Evolutionary conservation across 2,329 filamentous ascomycete genomes (phyloP).

Genomic region (Plenodomus biglobosus): DNA sequence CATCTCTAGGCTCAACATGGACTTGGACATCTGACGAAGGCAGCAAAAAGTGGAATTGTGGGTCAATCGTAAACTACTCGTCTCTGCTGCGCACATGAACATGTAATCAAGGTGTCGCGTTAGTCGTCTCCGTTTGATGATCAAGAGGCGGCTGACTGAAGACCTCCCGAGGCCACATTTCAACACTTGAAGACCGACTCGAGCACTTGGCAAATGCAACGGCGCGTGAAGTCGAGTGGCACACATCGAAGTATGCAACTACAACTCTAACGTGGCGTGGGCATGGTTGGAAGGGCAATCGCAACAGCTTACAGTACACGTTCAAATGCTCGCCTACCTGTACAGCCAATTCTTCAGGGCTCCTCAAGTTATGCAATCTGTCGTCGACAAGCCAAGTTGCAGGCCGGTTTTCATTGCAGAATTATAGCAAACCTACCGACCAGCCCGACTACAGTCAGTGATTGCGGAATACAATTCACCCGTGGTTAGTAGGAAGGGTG

Average conservation of each 20-base stretch:
- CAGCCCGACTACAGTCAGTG: neutral
- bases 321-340: neutral
- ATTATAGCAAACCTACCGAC: neutral
- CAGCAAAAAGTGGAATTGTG: no score
- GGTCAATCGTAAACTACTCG: no score
- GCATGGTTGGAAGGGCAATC: no score
- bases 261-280: no score
- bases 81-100: no score
- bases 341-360: neutral
- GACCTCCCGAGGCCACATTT: neutral
- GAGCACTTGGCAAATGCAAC: neutral
- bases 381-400: neutral
- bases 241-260: neutral
- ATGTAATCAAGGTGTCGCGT: no score
- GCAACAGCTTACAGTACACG: neutral
- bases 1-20: no score
- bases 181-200: neutral
- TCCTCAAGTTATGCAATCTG: neutral
- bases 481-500: neutral
- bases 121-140: neutral
- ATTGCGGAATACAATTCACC: neutral
- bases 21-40: no score
- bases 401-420: neutral
- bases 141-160: constrained; percentile 5
- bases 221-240: neutral